These are phyloP conservation scores for Alnus rubra DNA, from an alignment of 306 rosid genomes.

Conservation along the genomic window DNA sequence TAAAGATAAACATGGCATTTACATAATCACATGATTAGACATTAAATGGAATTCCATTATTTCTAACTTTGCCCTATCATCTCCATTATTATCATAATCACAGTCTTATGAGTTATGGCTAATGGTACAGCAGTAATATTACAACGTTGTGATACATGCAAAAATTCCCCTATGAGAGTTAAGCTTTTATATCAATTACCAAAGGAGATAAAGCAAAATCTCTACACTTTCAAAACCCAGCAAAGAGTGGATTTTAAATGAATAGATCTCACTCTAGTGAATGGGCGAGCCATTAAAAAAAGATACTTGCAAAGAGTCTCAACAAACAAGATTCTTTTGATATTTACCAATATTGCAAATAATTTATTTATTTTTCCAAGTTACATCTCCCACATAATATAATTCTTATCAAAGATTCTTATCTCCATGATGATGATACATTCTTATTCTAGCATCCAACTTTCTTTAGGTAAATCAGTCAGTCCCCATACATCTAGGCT, in stretches of 20 bases:
- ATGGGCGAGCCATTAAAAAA: neutral
- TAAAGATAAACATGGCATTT: neutral
- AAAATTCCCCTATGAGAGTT: too few species aligned
- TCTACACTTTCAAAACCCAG: too few species aligned
- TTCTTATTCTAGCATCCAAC: neutral
- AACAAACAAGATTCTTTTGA: neutral
- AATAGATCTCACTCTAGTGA: too few species aligned
- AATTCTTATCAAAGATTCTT: neutral
- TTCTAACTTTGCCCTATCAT: neutral
- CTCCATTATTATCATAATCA: neutral
- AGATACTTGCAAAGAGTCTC: neutral
- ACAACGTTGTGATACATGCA: too few species aligned
- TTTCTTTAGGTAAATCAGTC: neutral
- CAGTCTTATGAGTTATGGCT: neutral
- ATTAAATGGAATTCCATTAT: neutral
- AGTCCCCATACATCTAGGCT: neutral
- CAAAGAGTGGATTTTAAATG: too few species aligned
- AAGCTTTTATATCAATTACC: too few species aligned
- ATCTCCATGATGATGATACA: too few species aligned
- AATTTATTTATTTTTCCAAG: neutral
- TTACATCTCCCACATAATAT: neutral
- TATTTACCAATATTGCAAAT: neutral
- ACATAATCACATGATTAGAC: neutral
- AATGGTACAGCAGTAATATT: neutral
- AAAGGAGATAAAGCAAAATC: too few species aligned